Evolutionary conservation across 164 flowering plant genomes (phyloP).

Genomic region (Protea cynaroides): DNA sequence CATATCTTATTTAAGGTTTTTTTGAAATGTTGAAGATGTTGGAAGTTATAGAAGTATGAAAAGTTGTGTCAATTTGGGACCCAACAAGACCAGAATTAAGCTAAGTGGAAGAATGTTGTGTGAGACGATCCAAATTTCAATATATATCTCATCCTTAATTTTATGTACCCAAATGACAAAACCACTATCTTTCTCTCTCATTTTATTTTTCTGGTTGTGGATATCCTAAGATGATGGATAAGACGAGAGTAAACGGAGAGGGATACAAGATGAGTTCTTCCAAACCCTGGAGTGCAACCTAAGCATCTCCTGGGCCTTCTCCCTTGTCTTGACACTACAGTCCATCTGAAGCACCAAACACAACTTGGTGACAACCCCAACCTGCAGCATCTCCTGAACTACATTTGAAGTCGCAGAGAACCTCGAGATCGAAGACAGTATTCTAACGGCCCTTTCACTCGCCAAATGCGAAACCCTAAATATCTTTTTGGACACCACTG

Average conservation of each 20-base stretch:
- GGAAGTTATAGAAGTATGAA: too few relatives aligned
- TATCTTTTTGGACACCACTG: slow-evolving; percentile 72
- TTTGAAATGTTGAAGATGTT: too few relatives aligned
- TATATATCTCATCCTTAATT: too few relatives aligned
- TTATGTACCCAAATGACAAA: too few relatives aligned
- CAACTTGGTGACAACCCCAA: slow-evolving; percentile 80
- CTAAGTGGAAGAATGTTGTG: too few relatives aligned
- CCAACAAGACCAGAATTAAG: too few relatives aligned
- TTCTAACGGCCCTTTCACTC: slow-evolving; percentile 57
- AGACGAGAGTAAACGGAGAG: slow-evolving; percentile 43
- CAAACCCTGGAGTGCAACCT: slow-evolving; percentile 65
- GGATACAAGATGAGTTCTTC: slow-evolving; percentile 61
- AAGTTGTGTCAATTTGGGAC: too few relatives aligned
- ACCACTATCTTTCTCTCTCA: too few relatives aligned
- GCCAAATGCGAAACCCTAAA: slow-evolving; percentile 67
- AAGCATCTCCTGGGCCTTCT: slow-evolving; percentile 61
- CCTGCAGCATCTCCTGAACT: slow-evolving; percentile 70
- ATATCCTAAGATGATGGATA: slow-evolving; percentile 37
- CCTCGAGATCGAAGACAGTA: slow-evolving; percentile 46
- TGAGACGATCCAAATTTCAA: too few relatives aligned
- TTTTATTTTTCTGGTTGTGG: too few relatives aligned
- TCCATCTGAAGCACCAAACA: slow-evolving; percentile 69
- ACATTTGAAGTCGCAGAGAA: slow-evolving; percentile 48
- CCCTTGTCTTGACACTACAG: slow-evolving; percentile 43
- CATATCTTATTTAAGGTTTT: too few relatives aligned